Evolutionary conservation across 768 basidiomycete genomes (phyloP).

Genomic region (Auricularia sp.): DNA sequence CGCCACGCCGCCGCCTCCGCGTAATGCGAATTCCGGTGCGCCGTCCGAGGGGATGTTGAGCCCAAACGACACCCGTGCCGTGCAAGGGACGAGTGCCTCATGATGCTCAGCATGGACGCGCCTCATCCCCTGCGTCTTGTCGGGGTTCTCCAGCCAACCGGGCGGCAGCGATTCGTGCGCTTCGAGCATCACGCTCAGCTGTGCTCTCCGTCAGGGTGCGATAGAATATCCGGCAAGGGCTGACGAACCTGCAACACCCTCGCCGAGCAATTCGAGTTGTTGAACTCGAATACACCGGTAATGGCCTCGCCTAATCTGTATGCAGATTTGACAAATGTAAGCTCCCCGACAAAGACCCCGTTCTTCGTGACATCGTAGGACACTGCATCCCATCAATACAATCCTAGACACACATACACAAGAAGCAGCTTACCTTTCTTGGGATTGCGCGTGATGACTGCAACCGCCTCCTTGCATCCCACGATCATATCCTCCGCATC

Average conservation of each 20-base stretch:
- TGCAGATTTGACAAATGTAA: slow-evolving; percentile 87
- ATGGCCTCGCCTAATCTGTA: slow-evolving; percentile 91
- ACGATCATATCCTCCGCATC: slow-evolving; percentile 34
- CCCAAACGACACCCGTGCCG: slow-evolving; percentile 71
- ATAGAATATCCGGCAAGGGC: background rate
- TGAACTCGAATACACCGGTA: slow-evolving; percentile 79
- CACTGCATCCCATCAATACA: slow-evolving; percentile 33
- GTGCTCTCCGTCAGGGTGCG: background rate
- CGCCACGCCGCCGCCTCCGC: slow-evolving; percentile 59
- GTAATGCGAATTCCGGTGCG: slow-evolving; percentile 72
- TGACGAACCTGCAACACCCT: slow-evolving; percentile 72
- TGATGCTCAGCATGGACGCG: slow-evolving; percentile 83
- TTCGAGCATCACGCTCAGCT: slow-evolving; percentile 86
- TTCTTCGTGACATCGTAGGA: slow-evolving; percentile 96
- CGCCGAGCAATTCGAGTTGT: slow-evolving; percentile 54
- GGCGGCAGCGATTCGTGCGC: slow-evolving; percentile 77
- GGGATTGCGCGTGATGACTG: slow-evolving; percentile 80
- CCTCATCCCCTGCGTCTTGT: slow-evolving; percentile 34
- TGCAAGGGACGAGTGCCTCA: slow-evolving; percentile 61
- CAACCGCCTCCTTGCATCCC: slow-evolving; percentile 70
- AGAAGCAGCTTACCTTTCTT: slow-evolving; percentile 57
- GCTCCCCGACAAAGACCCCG: slow-evolving; percentile 75
- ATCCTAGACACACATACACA: background rate
- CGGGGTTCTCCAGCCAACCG: slow-evolving; percentile 20
- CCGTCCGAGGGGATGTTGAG: slow-evolving; percentile 91